A percentile compares a stretch with the other conserved stretches of the same genome.
These are phyloP conservation scores for Lolium perenne DNA, from an alignment of 176 grass and related monocot species.

Conservation along the genomic window DNA sequence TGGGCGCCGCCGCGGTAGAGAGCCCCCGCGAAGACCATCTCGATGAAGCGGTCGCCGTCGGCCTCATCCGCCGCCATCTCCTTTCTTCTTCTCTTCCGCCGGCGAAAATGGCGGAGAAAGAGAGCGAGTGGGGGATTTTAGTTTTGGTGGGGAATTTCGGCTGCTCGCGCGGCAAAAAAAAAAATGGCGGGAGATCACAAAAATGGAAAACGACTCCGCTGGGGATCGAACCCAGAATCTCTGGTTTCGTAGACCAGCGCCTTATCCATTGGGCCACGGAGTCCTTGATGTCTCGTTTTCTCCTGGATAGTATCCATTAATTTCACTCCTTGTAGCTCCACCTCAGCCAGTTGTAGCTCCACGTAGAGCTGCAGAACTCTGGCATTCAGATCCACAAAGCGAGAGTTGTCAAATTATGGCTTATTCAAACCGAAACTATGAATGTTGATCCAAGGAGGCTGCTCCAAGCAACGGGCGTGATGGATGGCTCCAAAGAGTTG, in stretches of 20 bases:
- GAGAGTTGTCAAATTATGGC: no score
- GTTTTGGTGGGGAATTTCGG: conserved; percentile 18
- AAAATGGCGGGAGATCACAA: neutral
- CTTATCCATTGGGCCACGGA: conserved; percentile 99
- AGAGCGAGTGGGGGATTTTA: neutral
- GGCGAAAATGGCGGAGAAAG: neutral
- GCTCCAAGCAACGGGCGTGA: no score
- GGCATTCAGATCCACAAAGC: no score
- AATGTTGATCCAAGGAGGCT: no score
- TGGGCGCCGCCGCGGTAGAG: conserved; percentile 58
- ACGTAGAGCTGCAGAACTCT: no score
- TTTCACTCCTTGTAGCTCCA: no score
- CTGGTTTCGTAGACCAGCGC: conserved; percentile 99
- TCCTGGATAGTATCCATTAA: no score
- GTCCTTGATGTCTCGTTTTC: neutral
- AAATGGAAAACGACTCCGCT: conserved; percentile 58
- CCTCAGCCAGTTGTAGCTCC: no score
- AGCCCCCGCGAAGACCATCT: conserved; percentile 66
- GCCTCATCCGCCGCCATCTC: conserved; percentile 23
- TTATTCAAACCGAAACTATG: no score
- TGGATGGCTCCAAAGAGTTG: no score
- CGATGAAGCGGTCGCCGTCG: conserved; percentile 66
- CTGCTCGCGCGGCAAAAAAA: neutral
- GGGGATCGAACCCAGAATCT: conserved; percentile 99
- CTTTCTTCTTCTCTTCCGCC: neutral